Base-by-base conservation (phyloP, 106 monocot genomes). In the Amphibolis antarctica region DNA sequence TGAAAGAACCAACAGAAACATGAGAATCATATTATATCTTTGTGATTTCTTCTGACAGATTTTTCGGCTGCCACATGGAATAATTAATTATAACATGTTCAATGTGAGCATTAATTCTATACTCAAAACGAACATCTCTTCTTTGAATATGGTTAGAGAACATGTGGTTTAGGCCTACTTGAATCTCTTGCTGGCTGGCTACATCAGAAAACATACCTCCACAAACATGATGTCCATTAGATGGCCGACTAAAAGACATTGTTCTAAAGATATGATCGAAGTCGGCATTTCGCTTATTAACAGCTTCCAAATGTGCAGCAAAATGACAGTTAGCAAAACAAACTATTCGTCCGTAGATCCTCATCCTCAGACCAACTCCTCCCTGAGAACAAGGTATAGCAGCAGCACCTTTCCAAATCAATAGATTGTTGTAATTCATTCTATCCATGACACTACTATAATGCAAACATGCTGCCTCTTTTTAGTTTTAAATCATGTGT, bases 281-380 rank as follows among this genome's bases (percentile, higher is more conserved):
- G 44, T 85, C 85, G 20, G 85, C 77, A 73, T 85, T 85, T 25
- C 85, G 48, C 46, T 75, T 75, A 54, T 71, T 75, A 51, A 85
- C 85, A 57, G 81, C 85, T 71, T 81, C 85, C 63, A 85, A 49
- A 76, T 85, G 85, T 49, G 85, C 85, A 72, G 85, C 85, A 75
- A 85, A 67, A 75, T 85, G 85, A 57, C 85, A 85, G 72, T 85
- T 85, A 46, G 71, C 78, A 55, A 81, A 85, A 64, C 85, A 85
- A 28, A 85, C 31, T 47, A 57, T 63, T 19, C 85, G 71, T 59
- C 78, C 81, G 64, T 75, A 78, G 25, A 85, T 65, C 68, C 85
- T 78, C 66, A 85, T 81, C 69, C 78, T 75, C 60, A 85, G 62
- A 59, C 81, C 78, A 28, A 85, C 85, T 69, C 77, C 79, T 66